Evolutionary conservation across 805 yeast genomes (phyloP), one percentile per base, ranked within the genome.

Genomic region (Vanderwaltozyma polyspora): DNA sequence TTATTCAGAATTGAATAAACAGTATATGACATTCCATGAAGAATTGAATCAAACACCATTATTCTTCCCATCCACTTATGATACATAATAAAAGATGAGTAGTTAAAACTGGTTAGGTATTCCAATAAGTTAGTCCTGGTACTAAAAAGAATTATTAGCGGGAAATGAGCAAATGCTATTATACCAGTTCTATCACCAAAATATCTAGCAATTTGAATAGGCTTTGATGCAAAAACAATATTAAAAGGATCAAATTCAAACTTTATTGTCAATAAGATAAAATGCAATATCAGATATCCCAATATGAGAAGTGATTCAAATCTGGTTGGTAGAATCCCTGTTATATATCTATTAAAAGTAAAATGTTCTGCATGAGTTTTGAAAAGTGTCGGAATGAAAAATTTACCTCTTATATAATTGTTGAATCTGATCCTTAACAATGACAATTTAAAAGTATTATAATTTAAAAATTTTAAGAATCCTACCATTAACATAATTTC

Each of bases 101-200:
- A 76, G 4, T 74, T 62, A 66, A 84, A 66, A 3, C 83, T 82
- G 0, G 87, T 70, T 5, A 77, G 30, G 46, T 59, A 59, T 40
- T 71, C 70, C 42, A 82, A 55, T 19, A 83, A 63, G 52, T 79
- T 83, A 55, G 80, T 83, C 48, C 93, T 63, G 8, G 85, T 81
- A 6, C 83, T 79, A 51, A 82, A 76, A 24, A 80, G 49, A 15
- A 76, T 63, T 22, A 75, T 47, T 4, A 68, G 43, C 0, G 91
- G 89, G 40, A 76, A 43, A 28, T 62, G 62, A 1, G 61, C 60
- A 43, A 63, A 58, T 12, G 67, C 65, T 19, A 68, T 42, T 5
- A 68, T 68, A 1, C 73, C 75, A 0, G 68, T 53, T 44, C 74
- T 52, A 46, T 69, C 73, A 3, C 69, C 72, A 4, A 58, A 37